Percentiles rank a stretch among this genome's conserved stretches.
Conservation (phyloP, 1,284 basidiomycete species). For the Heterobasidion parviporum region DNA sequence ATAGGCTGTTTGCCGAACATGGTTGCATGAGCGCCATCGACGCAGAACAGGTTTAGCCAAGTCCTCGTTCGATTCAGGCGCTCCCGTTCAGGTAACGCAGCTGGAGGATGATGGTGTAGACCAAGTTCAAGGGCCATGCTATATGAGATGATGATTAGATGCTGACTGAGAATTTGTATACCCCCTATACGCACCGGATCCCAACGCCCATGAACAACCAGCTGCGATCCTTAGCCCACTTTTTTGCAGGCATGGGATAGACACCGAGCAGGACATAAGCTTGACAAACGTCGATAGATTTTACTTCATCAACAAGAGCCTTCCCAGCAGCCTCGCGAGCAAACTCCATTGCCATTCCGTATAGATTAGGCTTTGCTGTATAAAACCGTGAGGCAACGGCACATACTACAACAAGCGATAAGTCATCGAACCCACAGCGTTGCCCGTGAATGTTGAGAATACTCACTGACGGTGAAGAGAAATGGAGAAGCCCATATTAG, state of each 20-base stretch:
- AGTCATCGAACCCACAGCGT: not conserved
- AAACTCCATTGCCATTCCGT: conserved; percentile 41
- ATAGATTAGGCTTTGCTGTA: conserved; percentile 31
- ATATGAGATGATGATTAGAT: not conserved
- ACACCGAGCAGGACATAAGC: conserved; percentile 43
- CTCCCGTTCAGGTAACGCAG: conserved; percentile 30
- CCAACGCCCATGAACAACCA: conserved; percentile 53
- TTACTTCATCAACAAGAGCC: conserved; percentile 39
- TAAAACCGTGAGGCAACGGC: conserved; percentile 44
- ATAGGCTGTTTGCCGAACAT: conserved; percentile 63
- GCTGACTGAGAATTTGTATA: not conserved
- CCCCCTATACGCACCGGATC: conserved; percentile 31
- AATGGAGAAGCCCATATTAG: conserved; percentile 45
- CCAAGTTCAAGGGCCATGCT: conserved; percentile 47
- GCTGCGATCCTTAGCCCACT: conserved; percentile 46
- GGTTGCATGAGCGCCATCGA: conserved; percentile 55
- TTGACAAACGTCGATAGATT: conserved; percentile 48
- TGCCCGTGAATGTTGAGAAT: not conserved
- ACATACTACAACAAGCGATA: conserved; percentile 29
- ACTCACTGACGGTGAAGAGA: conserved; percentile 54
- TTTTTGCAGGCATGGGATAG: conserved; percentile 48
- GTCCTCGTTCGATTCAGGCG: conserved; percentile 48
- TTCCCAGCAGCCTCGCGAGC: conserved; percentile 43
- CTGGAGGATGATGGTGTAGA: conserved; percentile 34
- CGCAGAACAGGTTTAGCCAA: conserved; percentile 61